Evolutionary conservation across 2,329 filamentous ascomycete species (phyloP).

Genomic region (Clonostachys rosea): DNA sequence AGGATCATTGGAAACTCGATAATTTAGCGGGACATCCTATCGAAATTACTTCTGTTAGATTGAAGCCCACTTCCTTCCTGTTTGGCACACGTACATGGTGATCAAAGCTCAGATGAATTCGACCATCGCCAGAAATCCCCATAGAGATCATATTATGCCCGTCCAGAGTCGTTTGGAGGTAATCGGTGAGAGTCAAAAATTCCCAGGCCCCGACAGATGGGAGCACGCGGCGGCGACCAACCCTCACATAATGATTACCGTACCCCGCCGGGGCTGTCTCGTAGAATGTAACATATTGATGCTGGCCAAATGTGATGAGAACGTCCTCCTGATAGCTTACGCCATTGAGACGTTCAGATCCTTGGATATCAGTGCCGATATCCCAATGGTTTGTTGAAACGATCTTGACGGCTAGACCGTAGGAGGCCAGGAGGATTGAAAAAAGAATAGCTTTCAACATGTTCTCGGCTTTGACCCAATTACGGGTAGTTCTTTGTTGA

Average conservation of each 20-base stretch:
- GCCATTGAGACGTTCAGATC: constrained; percentile 8
- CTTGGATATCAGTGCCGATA: constrained; percentile 8
- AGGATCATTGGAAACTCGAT: constrained; percentile 6
- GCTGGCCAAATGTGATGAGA: constrained; percentile 8
- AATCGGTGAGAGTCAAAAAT: constrained; percentile 10
- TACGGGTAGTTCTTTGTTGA: too few relatives aligned
- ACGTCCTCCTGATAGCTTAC: constrained; percentile 12
- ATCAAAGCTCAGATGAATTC: constrained; percentile 11
- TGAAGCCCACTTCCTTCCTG: too few relatives aligned
- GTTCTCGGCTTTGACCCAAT: too few relatives aligned
- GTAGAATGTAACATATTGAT: constrained; percentile 12
- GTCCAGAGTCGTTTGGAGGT: constrained; percentile 10
- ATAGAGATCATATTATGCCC: constrained; percentile 12
- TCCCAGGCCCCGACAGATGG: constrained; percentile 6
- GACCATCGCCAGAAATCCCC: constrained; percentile 9
- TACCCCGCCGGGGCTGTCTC: constrained; percentile 7
- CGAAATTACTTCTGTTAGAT: too few relatives aligned
- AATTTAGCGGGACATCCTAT: constrained; percentile 11
- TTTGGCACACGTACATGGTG: constrained; percentile 6
- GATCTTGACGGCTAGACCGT: neutral
- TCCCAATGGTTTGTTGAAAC: constrained; percentile 1
- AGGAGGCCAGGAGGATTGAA: neutral
- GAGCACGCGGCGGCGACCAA: constrained; percentile 6
- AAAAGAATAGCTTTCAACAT: neutral
- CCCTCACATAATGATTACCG: constrained; percentile 8